Evolutionary conservation across 2,329 filamentous ascomycete species (phyloP).

Genomic region (Bisporella sp.): DNA sequence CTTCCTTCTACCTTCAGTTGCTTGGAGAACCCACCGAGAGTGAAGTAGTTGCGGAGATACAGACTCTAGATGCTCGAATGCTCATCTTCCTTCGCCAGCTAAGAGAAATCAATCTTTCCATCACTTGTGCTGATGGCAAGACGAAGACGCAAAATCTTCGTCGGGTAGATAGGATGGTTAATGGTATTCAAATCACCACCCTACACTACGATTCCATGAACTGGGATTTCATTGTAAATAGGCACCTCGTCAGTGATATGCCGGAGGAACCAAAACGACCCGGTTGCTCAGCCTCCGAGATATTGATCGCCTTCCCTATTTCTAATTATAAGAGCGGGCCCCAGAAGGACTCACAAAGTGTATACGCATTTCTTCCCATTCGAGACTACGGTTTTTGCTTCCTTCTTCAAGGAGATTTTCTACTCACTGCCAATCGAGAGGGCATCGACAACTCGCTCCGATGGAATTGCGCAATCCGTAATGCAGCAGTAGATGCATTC

Average conservation of each 20-base stretch:
- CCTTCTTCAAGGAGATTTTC: background rate
- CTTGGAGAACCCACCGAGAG: background rate
- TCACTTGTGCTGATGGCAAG: no score
- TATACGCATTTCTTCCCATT: background rate
- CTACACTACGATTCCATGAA: no score
- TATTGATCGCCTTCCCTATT: no score
- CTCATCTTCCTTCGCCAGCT: background rate
- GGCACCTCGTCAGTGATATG: no score
- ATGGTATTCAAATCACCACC: no score
- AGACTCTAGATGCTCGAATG: background rate
- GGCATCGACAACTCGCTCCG: background rate
- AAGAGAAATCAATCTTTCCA: background rate
- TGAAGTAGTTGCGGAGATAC: background rate
- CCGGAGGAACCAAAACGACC: no score
- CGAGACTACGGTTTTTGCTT: background rate
- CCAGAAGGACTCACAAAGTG: background rate
- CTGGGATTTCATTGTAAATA: no score
- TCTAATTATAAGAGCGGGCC: no score
- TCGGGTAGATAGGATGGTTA: no score
- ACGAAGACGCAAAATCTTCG: no score
- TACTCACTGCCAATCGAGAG: background rate
- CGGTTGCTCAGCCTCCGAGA: no score
- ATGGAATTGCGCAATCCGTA: background rate
- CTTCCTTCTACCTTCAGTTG: background rate
- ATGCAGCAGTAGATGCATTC: no score